Evolutionary conservation across 192 early-diverging fungal species (phyloP), one percentile per base, ranked within the genome.

Genomic region (Coemansia sp.): DNA sequence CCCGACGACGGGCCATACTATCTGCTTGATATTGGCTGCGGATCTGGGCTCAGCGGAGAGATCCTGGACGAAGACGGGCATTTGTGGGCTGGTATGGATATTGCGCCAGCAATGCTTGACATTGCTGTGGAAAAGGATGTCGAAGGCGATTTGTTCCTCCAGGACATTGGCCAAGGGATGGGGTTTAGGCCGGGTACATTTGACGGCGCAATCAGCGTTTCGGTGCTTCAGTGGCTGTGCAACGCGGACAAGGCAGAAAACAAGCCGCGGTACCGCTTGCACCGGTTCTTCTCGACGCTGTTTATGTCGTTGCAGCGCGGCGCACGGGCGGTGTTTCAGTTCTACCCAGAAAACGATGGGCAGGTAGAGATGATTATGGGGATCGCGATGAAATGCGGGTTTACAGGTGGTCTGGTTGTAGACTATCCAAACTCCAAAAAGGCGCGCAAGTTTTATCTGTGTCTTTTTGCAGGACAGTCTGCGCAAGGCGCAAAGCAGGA

Each of bases 151-250:
- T 81, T 99, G 67, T 93, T 98, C 55, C 78, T 97, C 36, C 94
- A 97, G 67, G 97, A 99, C 76, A 94, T 95, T 73, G 96, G 97
- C 7, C 94, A 97, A 63, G 97, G 96, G 12, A 76, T 99, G 75
- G 91, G 88, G 9, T 99, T 93, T 79, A 87, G 96, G 5, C 95
- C 96, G 3, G 97, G 97, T 61, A 92, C 93, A 37, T 99, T 99
- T 85, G 97, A 99, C 68, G 97, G 95, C 2, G 91, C 91, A 38
- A 95, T 97, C 58, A 93, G 91, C 72, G 89, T 99, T 45, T 99
- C 97, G 1, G 96, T 96, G 5, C 73, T 99, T 35, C 97, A 99
- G 80, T 99, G 96, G 97, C 89, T 99, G 33, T 99, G 96, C 74
- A 99, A 99, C 75, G 96, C 97, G 7, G 97, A 99, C 85, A 93